These are phyloP conservation scores for Cladophialophora exuberans DNA, from an alignment of 2,329 filamentous ascomycete genomes.

Conservation along the genomic window DNA sequence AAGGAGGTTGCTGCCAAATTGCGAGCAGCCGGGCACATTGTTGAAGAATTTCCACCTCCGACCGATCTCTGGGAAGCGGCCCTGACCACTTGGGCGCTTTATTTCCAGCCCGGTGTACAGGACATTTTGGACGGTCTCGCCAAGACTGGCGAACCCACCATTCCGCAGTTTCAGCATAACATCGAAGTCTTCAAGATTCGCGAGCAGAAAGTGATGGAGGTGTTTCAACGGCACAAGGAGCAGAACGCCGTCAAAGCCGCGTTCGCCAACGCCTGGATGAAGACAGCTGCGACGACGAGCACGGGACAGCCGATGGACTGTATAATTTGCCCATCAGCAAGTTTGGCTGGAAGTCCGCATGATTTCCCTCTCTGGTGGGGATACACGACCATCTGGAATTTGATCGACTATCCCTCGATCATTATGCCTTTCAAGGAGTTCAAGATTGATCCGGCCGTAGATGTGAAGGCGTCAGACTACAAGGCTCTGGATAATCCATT, in stretches of 20 bases:
- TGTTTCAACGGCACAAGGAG: background rate
- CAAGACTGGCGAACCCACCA: conserved; percentile 6
- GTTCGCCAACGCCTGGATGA: conserved; percentile 12
- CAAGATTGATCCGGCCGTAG: conserved; percentile 45
- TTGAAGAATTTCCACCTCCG: conserved; percentile 9
- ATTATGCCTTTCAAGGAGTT: conserved; percentile 55
- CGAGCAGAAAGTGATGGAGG: too few species aligned
- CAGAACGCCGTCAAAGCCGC: background rate
- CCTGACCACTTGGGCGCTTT: conserved; percentile 51
- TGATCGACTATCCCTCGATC: conserved; percentile 67
- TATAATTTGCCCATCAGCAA: conserved; percentile 10
- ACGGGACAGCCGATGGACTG: conserved; percentile 28
- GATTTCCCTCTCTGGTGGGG: conserved; percentile 62
- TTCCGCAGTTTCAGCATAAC: too few species aligned
- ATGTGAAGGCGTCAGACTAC: conserved; percentile 35
- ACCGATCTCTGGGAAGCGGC: conserved; percentile 15
- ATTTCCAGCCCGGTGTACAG: conserved; percentile 63
- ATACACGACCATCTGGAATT: conserved; percentile 69
- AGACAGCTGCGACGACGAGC: background rate
- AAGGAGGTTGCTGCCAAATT: conserved; percentile 49
- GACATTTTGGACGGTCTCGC: conserved; percentile 44
- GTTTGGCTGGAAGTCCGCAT: conserved; percentile 46
- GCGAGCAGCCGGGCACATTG: conserved; percentile 59
- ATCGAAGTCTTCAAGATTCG: too few species aligned
- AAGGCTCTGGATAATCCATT: conserved; percentile 29